These are phyloP conservation scores for Colletotrichum nymphaeae DNA, from an alignment of 2,329 filamentous ascomycete species.

Conservation along the genomic window DNA sequence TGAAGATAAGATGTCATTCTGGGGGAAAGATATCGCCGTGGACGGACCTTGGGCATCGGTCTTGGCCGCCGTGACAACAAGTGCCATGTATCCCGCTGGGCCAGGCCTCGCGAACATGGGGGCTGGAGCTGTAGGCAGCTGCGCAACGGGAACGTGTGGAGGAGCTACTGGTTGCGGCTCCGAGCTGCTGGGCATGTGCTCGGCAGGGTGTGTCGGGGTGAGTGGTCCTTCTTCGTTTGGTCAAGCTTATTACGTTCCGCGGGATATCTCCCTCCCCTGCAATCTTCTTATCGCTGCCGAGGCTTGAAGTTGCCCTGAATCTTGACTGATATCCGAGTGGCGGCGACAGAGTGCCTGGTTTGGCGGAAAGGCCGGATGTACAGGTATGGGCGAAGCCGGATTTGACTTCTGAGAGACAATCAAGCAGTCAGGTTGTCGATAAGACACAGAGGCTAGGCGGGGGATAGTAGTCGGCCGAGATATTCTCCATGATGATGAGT, in stretches of 20 bases:
- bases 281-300: neutral
- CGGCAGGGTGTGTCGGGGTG: slow-evolving; percentile 31
- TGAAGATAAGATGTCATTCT: slow-evolving; percentile 30
- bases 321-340: neutral
- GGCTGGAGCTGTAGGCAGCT: slow-evolving; percentile 26
- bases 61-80: slow-evolving; percentile 23
- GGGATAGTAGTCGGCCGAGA: neutral
- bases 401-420: neutral
- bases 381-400: neutral
- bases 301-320: neutral
- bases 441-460: neutral
- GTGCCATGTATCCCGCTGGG: slow-evolving; percentile 33
- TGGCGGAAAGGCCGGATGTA: slow-evolving; percentile 28
- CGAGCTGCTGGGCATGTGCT: slow-evolving; percentile 30
- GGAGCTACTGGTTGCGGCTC: slow-evolving; percentile 27
- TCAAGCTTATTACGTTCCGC: neutral
- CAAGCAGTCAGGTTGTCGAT: neutral
- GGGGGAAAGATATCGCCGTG: slow-evolving; percentile 30
- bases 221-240: slow-evolving; percentile 8
- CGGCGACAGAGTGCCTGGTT: slow-evolving; percentile 25
- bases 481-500: neutral
- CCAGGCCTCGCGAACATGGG: slow-evolving; percentile 29
- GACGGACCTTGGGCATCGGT: slow-evolving; percentile 26
- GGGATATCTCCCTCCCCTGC: neutral
- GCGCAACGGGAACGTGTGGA: slow-evolving; percentile 33